These are phyloP conservation scores for Picea sitchensis DNA, from an alignment of 75 land plant genomes.

Conservation along the genomic window DNA sequence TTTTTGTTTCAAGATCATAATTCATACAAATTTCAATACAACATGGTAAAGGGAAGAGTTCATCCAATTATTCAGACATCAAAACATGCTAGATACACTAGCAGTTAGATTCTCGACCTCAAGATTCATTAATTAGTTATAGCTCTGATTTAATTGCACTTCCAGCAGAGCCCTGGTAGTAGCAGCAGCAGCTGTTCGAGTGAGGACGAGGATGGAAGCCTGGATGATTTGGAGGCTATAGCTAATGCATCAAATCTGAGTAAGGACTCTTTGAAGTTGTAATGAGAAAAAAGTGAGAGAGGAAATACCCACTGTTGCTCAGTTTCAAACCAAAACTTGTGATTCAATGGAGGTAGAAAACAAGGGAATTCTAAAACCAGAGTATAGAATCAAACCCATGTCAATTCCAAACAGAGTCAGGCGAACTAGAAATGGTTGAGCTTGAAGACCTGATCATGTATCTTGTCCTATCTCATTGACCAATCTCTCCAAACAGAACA, in stretches of 20 bases:
- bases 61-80: no score
- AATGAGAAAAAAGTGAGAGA: neutral
- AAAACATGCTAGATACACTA: no score
- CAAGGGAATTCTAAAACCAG: constrained; percentile 16
- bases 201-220: no score
- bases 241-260: constrained; percentile 60
- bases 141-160: no score
- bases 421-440: constrained; percentile 25
- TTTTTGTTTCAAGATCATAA: no score
- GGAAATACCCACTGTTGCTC: neutral
- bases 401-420: constrained; percentile 13
- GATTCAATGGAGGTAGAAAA: neutral
- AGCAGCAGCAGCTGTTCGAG: no score
- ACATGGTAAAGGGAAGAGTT: no score
- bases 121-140: no score
- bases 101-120: no score
- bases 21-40: no score
- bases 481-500: constrained; percentile 60
- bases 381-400: constrained; percentile 21
- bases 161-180: no score
- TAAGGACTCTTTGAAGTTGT: neutral
- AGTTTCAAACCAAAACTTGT: neutral
- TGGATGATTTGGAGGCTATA: constrained; percentile 83
- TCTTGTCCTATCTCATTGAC: constrained; percentile 71
- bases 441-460: constrained; percentile 91